phyloP scores from a whole-genome alignment of 2,329 filamentous ascomycete genomes.

The Ophiostoma triangulosporum region DNA sequence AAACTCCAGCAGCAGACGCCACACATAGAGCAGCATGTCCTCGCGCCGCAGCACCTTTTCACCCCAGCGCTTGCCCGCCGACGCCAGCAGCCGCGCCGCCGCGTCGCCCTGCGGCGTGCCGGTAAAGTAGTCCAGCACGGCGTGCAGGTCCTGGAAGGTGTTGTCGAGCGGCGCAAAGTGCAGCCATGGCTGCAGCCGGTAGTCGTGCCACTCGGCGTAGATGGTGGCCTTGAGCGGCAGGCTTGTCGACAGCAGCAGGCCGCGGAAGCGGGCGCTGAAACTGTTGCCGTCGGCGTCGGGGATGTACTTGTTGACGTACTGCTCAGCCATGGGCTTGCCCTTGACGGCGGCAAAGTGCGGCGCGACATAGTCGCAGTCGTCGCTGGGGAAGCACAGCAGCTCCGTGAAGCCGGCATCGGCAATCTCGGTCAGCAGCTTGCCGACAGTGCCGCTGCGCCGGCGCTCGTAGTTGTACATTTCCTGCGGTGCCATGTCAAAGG shows the following conservation, averaged over 20 bases:
- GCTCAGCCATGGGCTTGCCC: conserved; percentile 29
- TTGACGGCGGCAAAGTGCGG: conserved; percentile 23
- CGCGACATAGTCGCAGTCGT: conserved; percentile 26
- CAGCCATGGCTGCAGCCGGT: conserved; percentile 52
- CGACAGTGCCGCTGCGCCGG: conserved; percentile 22
- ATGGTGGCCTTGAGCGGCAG: conserved; percentile 59
- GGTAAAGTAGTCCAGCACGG: conserved; percentile 48
- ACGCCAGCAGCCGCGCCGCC: conserved; percentile 46
- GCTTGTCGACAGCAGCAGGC: conserved; percentile 49
- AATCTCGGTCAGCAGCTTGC: conserved; percentile 27
- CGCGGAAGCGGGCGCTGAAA: conserved; percentile 48
- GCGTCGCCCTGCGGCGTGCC: conserved; percentile 36
- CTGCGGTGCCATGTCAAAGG: conserved; percentile 34
- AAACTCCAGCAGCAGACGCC: conserved; percentile 46
- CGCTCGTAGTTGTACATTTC: conserved; percentile 29
- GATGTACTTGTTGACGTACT: conserved; percentile 49
- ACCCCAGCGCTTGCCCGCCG: conserved; percentile 46
- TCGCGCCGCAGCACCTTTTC: conserved; percentile 46
- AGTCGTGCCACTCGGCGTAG: conserved; percentile 64
- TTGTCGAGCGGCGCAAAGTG: conserved; percentile 64
- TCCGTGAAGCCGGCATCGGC: conserved; percentile 32
- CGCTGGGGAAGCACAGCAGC: conserved; percentile 23
- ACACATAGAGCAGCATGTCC: conserved; percentile 54
- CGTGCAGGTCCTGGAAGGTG: conserved; percentile 51
- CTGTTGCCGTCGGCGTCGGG: conserved; percentile 60